These are phyloP conservation scores for Fomitopsis serialis DNA, from an alignment of 768 basidiomycete species.

Conservation along the genomic window DNA sequence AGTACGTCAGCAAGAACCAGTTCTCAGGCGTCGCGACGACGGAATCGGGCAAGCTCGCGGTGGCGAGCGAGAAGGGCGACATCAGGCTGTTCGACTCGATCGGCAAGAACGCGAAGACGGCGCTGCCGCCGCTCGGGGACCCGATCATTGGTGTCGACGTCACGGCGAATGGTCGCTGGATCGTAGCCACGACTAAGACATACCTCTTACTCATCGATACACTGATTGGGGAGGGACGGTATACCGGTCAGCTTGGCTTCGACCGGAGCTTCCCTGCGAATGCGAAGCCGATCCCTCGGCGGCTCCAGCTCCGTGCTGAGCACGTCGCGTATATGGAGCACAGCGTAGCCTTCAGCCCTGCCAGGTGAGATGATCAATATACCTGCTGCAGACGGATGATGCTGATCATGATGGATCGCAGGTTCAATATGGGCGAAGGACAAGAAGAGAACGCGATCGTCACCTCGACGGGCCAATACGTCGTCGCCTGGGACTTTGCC, in stretches of 20 bases:
- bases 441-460: conserved; percentile 93
- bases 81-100: conserved; percentile 92
- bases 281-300: conserved; percentile 85
- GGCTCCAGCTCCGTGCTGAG: conserved; percentile 83
- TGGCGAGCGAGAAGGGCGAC: conserved; percentile 96
- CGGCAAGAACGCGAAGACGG: conserved; percentile 99
- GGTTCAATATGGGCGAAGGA: conserved; percentile 89
- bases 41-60: conserved; percentile 78
- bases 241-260: conserved; percentile 80
- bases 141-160: conserved; percentile 94
- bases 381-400: neutral
- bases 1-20: conserved; percentile 91
- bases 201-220: conserved; percentile 94
- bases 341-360: conserved; percentile 84
- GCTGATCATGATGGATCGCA: conserved; percentile 26
- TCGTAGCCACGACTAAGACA: conserved; percentile 93
- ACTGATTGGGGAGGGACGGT: conserved; percentile 86
- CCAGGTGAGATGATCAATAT: conserved; percentile 49
- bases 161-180: conserved; percentile 88
- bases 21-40: conserved; percentile 94
- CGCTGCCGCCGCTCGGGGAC: conserved; percentile 90
- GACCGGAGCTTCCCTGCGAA: conserved; percentile 94
- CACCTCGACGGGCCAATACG: conserved; percentile 87
- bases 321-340: conserved; percentile 94
- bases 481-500: conserved; percentile 95